Base-by-base conservation (phyloP, 352 stramenopile genomes). In the Aphanomyces euteiches region DNA sequence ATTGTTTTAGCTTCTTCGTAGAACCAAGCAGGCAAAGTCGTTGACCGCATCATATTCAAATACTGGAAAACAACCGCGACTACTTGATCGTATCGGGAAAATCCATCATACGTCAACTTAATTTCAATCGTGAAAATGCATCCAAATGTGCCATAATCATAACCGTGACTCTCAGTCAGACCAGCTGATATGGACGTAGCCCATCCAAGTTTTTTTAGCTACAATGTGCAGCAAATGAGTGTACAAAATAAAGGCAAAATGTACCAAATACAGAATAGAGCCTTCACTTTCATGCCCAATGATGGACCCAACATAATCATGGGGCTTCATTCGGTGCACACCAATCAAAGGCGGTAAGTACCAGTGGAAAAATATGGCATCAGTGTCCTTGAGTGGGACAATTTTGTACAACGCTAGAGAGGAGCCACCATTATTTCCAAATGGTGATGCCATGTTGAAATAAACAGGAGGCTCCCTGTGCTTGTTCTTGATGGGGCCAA, bases 281-380 rank as follows among this genome's bases (percentile, higher is more conserved):
- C 88, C 88, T 79, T 92, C 81, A 53, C 84, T 89, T 75, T 96
- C 88, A 66, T 96, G 82, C 3, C 88, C 88, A 5, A 94, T 69
- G 3, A 96, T 81, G 67, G 80, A 87, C 50, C 84, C 85, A 21
- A 96, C 78, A 47, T 93, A 93, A 57, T 93, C 84, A 19, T 84
- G 78, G 1, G 88, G 88, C 28, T 93, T 93, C 40, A 91, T 80
- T 34, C 82, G 78, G 74, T 94, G 80, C 10, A 78, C 66, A 5
- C 87, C 85, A 69, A 90, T 77, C 39, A 92, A 74, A 0, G 86
- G 74, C 12, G 88, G 83, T 38, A 96, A 77, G 81, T 90, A 90
- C 85, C 85, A 95, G 56, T 83, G 76, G 21, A 93, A 74, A 59
- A 89, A 78, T 10, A 95, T 75, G 13, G 78, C 87, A 73, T 95